phyloP scores from a whole-genome alignment of 78 protist species.

The Pigoraptor vietnamica region DNA sequence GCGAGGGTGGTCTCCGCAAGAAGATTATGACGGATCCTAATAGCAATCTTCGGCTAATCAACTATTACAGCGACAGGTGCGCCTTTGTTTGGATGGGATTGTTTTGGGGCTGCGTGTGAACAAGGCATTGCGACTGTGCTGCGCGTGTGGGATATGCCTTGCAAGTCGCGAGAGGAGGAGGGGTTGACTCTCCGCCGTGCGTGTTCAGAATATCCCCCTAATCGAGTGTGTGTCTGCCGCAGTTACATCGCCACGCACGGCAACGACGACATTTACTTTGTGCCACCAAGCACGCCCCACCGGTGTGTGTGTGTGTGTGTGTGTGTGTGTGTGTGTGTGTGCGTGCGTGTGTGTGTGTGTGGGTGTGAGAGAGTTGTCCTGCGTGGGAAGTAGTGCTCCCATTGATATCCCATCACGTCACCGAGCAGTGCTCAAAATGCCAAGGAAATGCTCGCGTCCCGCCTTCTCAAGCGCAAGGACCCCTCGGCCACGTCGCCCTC shows the following conservation, averaged over 20 bases:
- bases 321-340: background rate
- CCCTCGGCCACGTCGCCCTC: background rate
- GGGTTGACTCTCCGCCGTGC: no score
- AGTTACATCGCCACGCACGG: background rate
- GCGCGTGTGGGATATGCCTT: no score
- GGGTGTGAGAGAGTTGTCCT: background rate
- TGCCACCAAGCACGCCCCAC: background rate
- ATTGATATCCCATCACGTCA: no score
- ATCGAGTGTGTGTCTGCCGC: background rate
- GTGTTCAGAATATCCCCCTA: no score
- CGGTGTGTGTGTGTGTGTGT: background rate
- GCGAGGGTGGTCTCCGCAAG: background rate
- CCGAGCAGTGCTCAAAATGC: background rate
- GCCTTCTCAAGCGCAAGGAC: background rate
- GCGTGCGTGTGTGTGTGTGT: background rate
- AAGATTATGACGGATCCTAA: background rate
- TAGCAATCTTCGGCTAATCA: background rate
- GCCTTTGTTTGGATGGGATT: background rate
- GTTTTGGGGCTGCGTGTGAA: no score
- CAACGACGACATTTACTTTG: background rate
- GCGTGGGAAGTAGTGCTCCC: no score
- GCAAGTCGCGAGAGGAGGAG: no score
- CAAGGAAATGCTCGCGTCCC: background rate
- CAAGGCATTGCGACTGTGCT: no score
- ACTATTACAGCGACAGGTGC: background rate